Percentiles rank a stretch among this genome's conserved stretches.
Evolutionary conservation across 495 filamentous ascomycete genomes (phyloP).

Genomic region (Cairneyella variabilis): DNA sequence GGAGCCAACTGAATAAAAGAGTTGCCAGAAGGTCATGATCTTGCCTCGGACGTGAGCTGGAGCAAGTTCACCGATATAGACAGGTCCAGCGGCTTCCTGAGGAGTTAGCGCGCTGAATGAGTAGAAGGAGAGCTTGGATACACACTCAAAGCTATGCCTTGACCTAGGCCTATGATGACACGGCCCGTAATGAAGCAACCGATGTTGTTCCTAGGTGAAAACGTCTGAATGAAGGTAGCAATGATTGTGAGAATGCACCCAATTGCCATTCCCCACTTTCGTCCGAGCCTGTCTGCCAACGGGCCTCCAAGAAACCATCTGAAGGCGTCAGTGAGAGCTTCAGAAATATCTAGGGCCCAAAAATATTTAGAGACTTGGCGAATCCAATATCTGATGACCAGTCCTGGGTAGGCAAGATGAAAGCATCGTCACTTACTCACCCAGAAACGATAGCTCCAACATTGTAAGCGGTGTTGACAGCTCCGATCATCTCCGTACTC

Average conservation of each 20-base stretch:
- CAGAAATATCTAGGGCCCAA: too few relatives aligned
- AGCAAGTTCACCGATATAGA: conserved; percentile 66
- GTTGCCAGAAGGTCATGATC: conserved; percentile 71
- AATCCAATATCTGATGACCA: too few relatives aligned
- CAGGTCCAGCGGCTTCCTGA: conserved; percentile 44
- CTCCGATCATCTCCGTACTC: conserved; percentile 45
- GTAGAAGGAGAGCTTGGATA: background rate
- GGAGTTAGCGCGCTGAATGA: background rate
- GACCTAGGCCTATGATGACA: conserved; percentile 60
- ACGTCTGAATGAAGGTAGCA: conserved; percentile 61
- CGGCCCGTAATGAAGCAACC: conserved; percentile 58
- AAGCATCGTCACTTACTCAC: conserved; percentile 48
- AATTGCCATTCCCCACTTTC: conserved; percentile 52
- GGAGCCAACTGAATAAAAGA: conserved; percentile 79
- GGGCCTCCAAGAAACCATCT: conserved; percentile 11
- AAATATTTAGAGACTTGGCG: too few relatives aligned
- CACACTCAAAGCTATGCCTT: conserved; percentile 61
- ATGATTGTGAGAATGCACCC: conserved; percentile 55
- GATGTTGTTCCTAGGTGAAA: conserved; percentile 49
- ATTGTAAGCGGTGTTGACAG: conserved; percentile 59
- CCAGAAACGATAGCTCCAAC: conserved; percentile 58
- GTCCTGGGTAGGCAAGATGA: too few relatives aligned
- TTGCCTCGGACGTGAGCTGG: conserved; percentile 57
- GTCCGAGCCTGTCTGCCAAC: conserved; percentile 52
- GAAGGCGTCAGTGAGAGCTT: too few relatives aligned